Evolutionary conservation across 78 protist genomes (phyloP).

Genomic region (Ministeria vibrans): DNA sequence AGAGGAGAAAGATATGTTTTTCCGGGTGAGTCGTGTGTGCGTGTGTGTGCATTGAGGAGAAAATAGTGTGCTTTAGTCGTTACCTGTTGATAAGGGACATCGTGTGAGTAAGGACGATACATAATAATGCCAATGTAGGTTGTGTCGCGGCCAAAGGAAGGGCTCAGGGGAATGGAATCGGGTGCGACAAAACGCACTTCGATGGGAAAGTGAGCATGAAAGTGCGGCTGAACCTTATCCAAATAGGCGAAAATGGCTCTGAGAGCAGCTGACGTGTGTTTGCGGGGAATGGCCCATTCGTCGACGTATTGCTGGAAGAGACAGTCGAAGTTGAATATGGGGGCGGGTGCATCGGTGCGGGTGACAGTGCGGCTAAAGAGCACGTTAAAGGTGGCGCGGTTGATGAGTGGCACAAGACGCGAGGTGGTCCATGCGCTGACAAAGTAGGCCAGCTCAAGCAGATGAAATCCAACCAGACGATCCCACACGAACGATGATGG

Average conservation of each 20-base stretch:
- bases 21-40: too few species aligned
- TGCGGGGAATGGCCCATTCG: constrained; percentile 9
- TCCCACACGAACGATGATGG: background rate
- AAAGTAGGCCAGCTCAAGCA: background rate
- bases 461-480: background rate
- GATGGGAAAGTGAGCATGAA: constrained; percentile 14
- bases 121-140: constrained; percentile 7
- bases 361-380: background rate
- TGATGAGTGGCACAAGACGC: background rate
- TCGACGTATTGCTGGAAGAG: constrained; percentile 9
- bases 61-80: background rate
- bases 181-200: constrained; percentile 5
- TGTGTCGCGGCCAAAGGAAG: background rate
- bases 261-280: background rate
- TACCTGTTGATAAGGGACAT: background rate
- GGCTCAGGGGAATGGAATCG: constrained; percentile 1
- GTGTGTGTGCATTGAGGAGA: too few species aligned
- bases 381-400: background rate
- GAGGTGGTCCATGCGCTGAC: background rate
- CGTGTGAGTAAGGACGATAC: background rate
- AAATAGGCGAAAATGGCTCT: background rate
- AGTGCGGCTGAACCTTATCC: too few species aligned
- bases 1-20: too few species aligned
- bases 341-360: background rate
- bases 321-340: constrained; percentile 3